Evolutionary conservation across 345 rosid species (phyloP), one percentile per base, ranked within the genome.

Genomic region (Barbarea vulgaris): DNA sequence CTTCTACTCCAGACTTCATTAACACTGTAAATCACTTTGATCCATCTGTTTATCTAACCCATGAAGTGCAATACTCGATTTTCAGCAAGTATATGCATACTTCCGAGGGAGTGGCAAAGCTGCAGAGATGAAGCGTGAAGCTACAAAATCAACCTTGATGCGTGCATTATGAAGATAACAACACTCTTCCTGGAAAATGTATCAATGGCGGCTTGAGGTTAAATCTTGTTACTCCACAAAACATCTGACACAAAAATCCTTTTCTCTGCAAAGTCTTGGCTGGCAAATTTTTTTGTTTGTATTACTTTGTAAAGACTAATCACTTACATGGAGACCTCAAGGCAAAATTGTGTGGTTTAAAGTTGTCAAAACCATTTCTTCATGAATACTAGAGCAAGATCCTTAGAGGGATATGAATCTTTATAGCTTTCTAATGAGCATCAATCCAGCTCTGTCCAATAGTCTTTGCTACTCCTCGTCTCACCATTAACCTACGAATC

Each of bases 51-150:
- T 62, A 44, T 31, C 58, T 53, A 53, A 76, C 55, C 28, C 74
- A 51, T 37, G 33, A 25, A 48, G 65, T 33, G 42, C 46, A 41
- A 1, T 71, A 41, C 8, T 31, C 21, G 50, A 72, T 64, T 42
- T 84, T 82, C 97, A 93, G 97, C 96, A 96, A 96, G 90, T 91
- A 54, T 89, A 89, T 85, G 89, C 88, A 87, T 91, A 91, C 67
- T 91, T 91, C 85, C 86, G 97, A 67, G 97, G 97, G 62, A 87
- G 91, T 70, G 97, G 97, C 51, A 91, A 91, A 85, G 94, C 94
- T 37, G 91, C 94, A 57, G 88, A 87, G 85, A 85, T 91, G 76
- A 91, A 85, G 83, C 89, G 86, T 15, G 94, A 91, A 76, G 94
- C 93, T 42, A 77, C 91, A 34, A 70, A 72, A 44, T 73, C 88